Conservation (phyloP, 768 basidiomycete genomes). For the Crepidotus variabilis region DNA sequence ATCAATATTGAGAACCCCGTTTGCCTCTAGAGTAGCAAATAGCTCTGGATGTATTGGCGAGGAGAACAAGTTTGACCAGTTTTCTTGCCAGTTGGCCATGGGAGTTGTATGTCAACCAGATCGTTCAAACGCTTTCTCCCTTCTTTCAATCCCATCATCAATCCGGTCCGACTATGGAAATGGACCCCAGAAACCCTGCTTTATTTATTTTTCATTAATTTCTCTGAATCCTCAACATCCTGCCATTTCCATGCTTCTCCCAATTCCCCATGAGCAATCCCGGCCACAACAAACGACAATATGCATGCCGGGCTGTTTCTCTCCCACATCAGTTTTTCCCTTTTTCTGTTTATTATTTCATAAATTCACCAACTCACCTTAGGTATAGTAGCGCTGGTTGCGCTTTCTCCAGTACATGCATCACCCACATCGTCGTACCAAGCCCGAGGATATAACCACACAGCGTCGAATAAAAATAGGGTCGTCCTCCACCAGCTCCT, state of each 20-base stretch:
- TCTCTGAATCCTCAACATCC: constrained; percentile 40
- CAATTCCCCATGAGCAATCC: constrained; percentile 65
- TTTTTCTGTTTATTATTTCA: too few relatives aligned
- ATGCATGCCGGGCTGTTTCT: constrained; percentile 69
- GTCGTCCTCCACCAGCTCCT: constrained; percentile 42
- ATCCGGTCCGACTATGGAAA: constrained; percentile 6
- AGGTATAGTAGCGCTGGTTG: constrained; percentile 95
- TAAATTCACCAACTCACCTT: constrained; percentile 40
- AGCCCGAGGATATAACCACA: constrained; percentile 74
- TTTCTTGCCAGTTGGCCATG: constrained; percentile 20
- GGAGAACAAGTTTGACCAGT: constrained; percentile 62
- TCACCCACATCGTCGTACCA: constrained; percentile 72
- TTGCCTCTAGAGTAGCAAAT: constrained; percentile 60
- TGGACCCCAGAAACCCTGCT: neutral
- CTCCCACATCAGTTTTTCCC: neutral
- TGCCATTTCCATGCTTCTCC: constrained; percentile 66
- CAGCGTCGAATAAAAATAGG: constrained; percentile 73
- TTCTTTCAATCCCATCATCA: neutral
- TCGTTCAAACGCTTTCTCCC: too few relatives aligned
- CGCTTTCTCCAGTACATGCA: constrained; percentile 73
- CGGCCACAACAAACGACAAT: constrained; percentile 59
- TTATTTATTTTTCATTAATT: constrained; percentile 1
- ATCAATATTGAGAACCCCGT: constrained; percentile 45
- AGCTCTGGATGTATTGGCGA: constrained; percentile 56
- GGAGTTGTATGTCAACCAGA: constrained; percentile 10